Conservation (phyloP, 2,329 filamentous ascomycete species). For the Colletotrichum chrysophilum region DNA sequence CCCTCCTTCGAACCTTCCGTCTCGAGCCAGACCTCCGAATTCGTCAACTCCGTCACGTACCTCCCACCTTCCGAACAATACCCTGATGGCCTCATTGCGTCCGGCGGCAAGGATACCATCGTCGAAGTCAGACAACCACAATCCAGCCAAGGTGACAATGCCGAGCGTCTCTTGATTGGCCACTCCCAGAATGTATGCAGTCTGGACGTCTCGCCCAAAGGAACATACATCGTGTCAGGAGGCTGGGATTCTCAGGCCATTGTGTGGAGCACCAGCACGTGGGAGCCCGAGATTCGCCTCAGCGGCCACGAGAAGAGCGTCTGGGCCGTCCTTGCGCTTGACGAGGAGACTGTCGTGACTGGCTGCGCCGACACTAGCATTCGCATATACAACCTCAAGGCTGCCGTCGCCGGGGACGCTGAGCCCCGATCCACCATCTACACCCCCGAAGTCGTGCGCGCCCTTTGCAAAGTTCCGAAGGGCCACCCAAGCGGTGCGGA, state of each 20-base stretch:
- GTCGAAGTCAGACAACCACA: conserved; percentile 85
- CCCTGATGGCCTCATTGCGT: conserved; percentile 82
- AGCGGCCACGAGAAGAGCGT: conserved; percentile 79
- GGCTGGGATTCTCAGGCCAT: conserved; percentile 92
- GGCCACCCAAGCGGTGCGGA: conserved; percentile 83
- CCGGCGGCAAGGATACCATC: conserved; percentile 89
- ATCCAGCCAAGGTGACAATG: conserved; percentile 72
- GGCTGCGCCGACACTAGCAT: conserved; percentile 91
- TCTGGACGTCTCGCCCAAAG: conserved; percentile 77
- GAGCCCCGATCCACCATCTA: conserved; percentile 61
- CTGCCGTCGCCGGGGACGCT: conserved; percentile 58
- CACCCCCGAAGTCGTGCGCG: conserved; percentile 83
- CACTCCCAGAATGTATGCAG: conserved; percentile 89
- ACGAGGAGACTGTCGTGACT: conserved; percentile 83
- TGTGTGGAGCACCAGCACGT: conserved; percentile 84
- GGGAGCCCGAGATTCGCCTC: conserved; percentile 76
- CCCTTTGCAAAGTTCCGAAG: conserved; percentile 80
- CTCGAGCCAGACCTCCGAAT: conserved; percentile 79
- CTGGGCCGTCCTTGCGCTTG: conserved; percentile 89
- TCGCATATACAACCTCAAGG: conserved; percentile 77
- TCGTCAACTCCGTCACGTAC: conserved; percentile 86
- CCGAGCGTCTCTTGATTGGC: conserved; percentile 84
- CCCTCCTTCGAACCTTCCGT: conserved; percentile 80
- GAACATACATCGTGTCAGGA: conserved; percentile 82
- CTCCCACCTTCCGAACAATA: conserved; percentile 71